Conservation (phyloP, 2,329 filamentous ascomycete genomes). For the Fonsecaea nubica region DNA sequence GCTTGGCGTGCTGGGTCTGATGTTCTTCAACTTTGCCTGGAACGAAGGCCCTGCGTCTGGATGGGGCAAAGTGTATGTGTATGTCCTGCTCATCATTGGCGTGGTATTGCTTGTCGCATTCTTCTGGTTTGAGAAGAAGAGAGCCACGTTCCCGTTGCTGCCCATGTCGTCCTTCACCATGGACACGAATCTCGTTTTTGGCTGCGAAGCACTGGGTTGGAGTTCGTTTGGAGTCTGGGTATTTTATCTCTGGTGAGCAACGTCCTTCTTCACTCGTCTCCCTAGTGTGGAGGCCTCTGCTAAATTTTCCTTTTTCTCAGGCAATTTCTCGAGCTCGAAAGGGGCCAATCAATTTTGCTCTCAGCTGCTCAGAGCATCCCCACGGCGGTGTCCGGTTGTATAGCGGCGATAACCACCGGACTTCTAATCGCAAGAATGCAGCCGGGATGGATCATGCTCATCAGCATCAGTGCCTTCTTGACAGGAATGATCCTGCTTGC, state of each 20-base stretch:
- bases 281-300: background rate
- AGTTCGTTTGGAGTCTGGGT: slow-evolving; percentile 51
- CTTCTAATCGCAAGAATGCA: slow-evolving; percentile 25
- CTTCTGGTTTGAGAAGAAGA: slow-evolving; percentile 54
- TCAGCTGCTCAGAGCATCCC: slow-evolving; percentile 44
- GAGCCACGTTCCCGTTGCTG: slow-evolving; percentile 51
- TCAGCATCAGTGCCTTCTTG: slow-evolving; percentile 31
- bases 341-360: slow-evolving; percentile 40
- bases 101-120: slow-evolving; percentile 54
- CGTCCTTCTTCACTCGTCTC: background rate
- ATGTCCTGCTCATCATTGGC: slow-evolving; percentile 55
- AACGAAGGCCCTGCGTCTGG: slow-evolving; percentile 60
- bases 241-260: slow-evolving; percentile 48
- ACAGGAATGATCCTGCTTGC: slow-evolving; percentile 30
- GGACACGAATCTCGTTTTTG: slow-evolving; percentile 37
- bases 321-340: slow-evolving; percentile 43
- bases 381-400: slow-evolving; percentile 42
- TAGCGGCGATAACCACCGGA: slow-evolving; percentile 43
- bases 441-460: slow-evolving; percentile 34
- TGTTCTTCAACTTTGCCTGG: slow-evolving; percentile 64
- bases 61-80: slow-evolving; percentile 57
- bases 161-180: slow-evolving; percentile 54
- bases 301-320: slow-evolving; percentile 1
- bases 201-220: slow-evolving; percentile 51
- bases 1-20: slow-evolving; percentile 57